Conservation (phyloP, 176 grass and related monocot genomes). For the Luzula sylvatica region DNA sequence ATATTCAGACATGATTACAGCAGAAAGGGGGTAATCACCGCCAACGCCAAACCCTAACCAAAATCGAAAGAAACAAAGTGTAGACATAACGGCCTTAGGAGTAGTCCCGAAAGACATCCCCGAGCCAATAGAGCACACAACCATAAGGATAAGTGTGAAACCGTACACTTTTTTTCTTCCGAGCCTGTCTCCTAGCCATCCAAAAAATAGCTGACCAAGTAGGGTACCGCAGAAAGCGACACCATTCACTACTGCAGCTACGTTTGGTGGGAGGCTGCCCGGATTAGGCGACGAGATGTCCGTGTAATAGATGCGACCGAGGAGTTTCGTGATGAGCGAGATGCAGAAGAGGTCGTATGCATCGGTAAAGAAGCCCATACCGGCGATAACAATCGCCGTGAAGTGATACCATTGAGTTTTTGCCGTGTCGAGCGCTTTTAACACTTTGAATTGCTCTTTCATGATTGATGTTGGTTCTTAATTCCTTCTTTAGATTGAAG, state of each 20-base stretch:
- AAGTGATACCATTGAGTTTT: slow-evolving; percentile 56
- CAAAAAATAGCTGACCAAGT: slow-evolving; percentile 47
- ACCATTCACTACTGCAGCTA: slow-evolving; percentile 19
- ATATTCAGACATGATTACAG: slow-evolving; percentile 49
- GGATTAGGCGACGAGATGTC: not conserved
- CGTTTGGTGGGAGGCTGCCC: not conserved
- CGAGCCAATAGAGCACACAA: slow-evolving; percentile 4
- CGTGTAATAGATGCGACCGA: slow-evolving; percentile 46
- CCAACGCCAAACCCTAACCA: not conserved
- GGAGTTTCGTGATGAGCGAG: slow-evolving; percentile 38
- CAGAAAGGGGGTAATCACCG: not conserved
- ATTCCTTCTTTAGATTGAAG: not conserved
- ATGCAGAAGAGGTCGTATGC: slow-evolving; percentile 23
- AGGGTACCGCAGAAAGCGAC: slow-evolving; percentile 37
- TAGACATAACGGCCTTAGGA: slow-evolving; percentile 24
- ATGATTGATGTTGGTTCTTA: not conserved
- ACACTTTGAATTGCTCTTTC: slow-evolving; percentile 33
- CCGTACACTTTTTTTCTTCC: slow-evolving; percentile 30
- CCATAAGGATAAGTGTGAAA: slow-evolving; percentile 19
- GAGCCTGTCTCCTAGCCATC: slow-evolving; percentile 33
- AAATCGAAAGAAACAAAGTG: slow-evolving; percentile 43
- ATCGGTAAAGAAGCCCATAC: slow-evolving; percentile 24
- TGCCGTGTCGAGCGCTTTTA: slow-evolving; percentile 45
- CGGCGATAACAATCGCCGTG: slow-evolving; percentile 35
- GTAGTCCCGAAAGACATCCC: slow-evolving; percentile 16